Evolutionary conservation across 169 alveolate genomes (phyloP), one percentile per base, ranked within the genome.

Genomic region (Perkinsus olseni): DNA sequence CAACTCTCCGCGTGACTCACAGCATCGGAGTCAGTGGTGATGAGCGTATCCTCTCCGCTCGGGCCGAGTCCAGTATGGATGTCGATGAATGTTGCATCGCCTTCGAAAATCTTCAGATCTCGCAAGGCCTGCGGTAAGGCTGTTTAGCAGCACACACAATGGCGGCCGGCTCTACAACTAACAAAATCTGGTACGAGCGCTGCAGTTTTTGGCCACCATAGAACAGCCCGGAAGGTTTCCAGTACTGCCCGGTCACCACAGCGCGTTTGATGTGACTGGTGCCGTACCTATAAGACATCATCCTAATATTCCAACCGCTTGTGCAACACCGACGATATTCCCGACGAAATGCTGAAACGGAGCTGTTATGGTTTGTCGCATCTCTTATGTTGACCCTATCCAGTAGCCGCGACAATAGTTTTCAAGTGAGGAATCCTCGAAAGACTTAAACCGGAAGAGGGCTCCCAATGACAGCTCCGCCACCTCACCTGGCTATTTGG

Each of bases 41-140:
- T 21, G 17, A 62, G 82, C 31, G 82, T 62, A 62, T 62, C 82
- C 31, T 6, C 74, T 8, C 92, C 92, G n/a, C 50, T 38, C 24
- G 92, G 92, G 36, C 92, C 92, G 4, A 91, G 48, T 17, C 92
- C 92, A 24, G 92, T 91, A 62, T 91, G 92, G 31, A 91, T 36
- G 92, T 91, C 92, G 74, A 91, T 91, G 62, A 38, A 17, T 4
- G 50, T 28, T 1, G 74, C 21, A 28, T 91, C 1, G 6, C 92
- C 92, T n/a, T 38, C 74, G 74, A 38, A 39, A 0, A 28, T 24
- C 1, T 24, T 24, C 82, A 62, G 10, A 28, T 62, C 82, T 13
- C 31, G 1, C 82, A 62, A 28, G 82, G 17, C 82, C 82, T 62
- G 34, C 82, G 50, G 11, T 11, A 40, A 40, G 3, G n/a, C n/a